These are phyloP conservation scores for Incumbomyces delicatus DNA, from an alignment of 2,329 filamentous ascomycete species.

Conservation along the genomic window DNA sequence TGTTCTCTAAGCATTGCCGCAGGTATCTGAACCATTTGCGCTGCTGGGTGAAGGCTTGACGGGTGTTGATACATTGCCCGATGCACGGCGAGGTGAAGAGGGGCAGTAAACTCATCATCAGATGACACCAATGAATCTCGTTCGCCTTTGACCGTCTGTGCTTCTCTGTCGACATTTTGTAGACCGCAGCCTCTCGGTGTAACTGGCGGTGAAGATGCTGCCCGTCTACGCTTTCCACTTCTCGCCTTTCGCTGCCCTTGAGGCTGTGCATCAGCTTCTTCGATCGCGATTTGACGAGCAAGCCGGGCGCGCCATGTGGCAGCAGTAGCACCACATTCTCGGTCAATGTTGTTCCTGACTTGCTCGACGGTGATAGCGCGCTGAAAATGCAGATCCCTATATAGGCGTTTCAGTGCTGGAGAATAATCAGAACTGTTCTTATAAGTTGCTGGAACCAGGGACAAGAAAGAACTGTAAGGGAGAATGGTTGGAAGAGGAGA, in stretches of 20 bases:
- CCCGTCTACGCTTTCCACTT: constrained; percentile 14
- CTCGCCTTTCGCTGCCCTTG: constrained; percentile 32
- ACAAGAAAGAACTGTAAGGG: constrained; percentile 63
- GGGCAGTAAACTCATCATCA: constrained; percentile 2
- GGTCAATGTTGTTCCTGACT: constrained; percentile 55
- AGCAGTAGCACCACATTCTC: constrained; percentile 43
- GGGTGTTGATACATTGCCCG: constrained; percentile 2
- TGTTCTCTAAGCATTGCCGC: neutral
- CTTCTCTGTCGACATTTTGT: neutral
- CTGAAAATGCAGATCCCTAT: constrained; percentile 68
- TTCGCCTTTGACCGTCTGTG: constrained; percentile 1
- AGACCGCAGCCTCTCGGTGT: too few relatives aligned
- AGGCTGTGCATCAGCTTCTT: constrained; percentile 28
- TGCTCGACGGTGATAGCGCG: constrained; percentile 59
- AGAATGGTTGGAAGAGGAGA: constrained; percentile 64
- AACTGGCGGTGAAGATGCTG: too few relatives aligned
- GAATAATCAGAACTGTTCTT: constrained; percentile 36
- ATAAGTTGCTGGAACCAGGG: constrained; percentile 53
- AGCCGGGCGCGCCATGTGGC: constrained; percentile 9
- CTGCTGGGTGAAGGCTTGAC: constrained; percentile 2
- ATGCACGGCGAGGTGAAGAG: neutral
- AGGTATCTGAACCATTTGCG: constrained; percentile 9
- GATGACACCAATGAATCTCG: neutral
- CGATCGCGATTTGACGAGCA: constrained; percentile 14
- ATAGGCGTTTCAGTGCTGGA: constrained; percentile 51